phyloP scores from a whole-genome alignment of 306 rosid genomes.

The Rosa multiflora region DNA sequence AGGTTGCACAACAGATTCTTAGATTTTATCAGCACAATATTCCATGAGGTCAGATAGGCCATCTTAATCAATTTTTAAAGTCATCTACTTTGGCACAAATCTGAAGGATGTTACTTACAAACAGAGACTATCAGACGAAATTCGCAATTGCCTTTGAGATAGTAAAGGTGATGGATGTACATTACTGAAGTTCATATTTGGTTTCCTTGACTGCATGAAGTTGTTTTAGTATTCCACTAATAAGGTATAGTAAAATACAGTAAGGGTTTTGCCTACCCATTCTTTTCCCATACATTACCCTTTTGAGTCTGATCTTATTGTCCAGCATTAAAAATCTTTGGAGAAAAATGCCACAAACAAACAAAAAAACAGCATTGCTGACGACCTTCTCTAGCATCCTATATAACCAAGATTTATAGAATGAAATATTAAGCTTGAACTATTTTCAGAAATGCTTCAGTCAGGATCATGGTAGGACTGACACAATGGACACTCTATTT shows the following conservation, averaged over 20 bases:
- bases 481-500: neutral
- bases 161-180: neutral
- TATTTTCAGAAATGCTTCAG: neutral
- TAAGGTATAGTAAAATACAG: neutral
- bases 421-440: neutral
- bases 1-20: neutral
- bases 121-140: neutral
- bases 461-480: neutral
- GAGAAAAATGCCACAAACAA: neutral
- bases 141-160: neutral
- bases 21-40: neutral
- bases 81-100: neutral
- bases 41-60: neutral
- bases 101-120: neutral
- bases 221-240: neutral
- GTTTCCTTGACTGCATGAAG: neutral
- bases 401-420: neutral
- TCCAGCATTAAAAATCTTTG: neutral
- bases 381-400: neutral
- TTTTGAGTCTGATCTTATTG: neutral
- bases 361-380: neutral
- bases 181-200: neutral
- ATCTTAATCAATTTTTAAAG: neutral
- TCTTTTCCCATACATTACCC: neutral
- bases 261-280: neutral